Percentiles rank a stretch among this genome's conserved stretches.
Conservation (phyloP, 2,329 filamentous ascomycete species). For the Xylaria polymorpha region DNA sequence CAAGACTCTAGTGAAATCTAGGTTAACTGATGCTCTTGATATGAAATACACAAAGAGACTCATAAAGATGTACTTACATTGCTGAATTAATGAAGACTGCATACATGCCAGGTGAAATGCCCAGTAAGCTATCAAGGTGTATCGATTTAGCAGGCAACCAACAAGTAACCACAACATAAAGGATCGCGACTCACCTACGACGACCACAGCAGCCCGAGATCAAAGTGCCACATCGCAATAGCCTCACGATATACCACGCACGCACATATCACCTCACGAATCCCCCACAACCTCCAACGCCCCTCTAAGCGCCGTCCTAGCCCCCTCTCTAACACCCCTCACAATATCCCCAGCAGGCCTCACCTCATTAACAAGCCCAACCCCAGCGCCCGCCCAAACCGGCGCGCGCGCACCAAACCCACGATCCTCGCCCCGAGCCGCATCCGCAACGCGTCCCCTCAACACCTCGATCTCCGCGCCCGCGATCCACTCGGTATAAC, state of each 20-base stretch:
- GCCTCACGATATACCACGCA: background rate
- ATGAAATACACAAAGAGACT: too few relatives aligned
- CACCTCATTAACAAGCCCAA: conserved; percentile 7
- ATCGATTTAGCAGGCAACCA: too few relatives aligned
- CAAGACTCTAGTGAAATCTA: background rate
- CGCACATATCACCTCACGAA: background rate
- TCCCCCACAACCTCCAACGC: background rate
- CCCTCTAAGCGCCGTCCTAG: background rate
- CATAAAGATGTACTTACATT: too few relatives aligned
- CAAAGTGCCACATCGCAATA: too few relatives aligned
- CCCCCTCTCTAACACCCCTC: background rate
- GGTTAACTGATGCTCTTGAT: too few relatives aligned
- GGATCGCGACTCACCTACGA: too few relatives aligned
- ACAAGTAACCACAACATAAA: too few relatives aligned
- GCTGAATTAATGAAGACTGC: too few relatives aligned
- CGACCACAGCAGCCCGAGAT: too few relatives aligned
- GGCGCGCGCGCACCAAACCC: background rate
- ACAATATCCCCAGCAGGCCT: background rate
- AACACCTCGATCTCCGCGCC: background rate
- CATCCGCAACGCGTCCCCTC: background rate
- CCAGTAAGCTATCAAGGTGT: too few relatives aligned
- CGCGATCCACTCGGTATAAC: background rate
- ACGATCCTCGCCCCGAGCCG: background rate
- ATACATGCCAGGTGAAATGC: too few relatives aligned
- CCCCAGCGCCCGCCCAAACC: background rate